Conservation (phyloP, 805 yeast species). For the Ogataea glucozyma region DNA sequence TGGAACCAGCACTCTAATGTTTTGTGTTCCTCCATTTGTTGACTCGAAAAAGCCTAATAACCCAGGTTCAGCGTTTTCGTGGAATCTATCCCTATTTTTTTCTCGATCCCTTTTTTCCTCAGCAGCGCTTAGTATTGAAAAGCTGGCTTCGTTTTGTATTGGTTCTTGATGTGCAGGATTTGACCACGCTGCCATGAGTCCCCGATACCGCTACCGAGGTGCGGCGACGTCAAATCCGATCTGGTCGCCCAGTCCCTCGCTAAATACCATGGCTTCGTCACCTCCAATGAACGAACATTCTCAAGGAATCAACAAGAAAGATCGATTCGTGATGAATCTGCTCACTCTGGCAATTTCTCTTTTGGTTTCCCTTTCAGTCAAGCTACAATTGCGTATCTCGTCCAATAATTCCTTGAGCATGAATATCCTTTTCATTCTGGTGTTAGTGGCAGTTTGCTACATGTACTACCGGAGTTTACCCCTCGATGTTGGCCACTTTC, state of each 20-base stretch:
- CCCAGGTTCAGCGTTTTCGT: no score
- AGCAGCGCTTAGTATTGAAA: slow-evolving; percentile 5
- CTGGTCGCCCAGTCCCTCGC: slow-evolving; percentile 7
- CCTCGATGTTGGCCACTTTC: slow-evolving; percentile 9
- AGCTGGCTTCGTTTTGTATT: no score
- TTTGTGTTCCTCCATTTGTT: no score
- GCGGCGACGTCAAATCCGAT: slow-evolving; percentile 6
- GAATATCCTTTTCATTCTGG: slow-evolving; percentile 11
- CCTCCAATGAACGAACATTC: background rate
- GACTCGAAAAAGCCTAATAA: no score
- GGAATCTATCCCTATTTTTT: no score
- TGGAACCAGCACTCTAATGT: no score
- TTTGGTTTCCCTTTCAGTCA: slow-evolving; percentile 17
- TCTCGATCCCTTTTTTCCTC: slow-evolving; percentile 3
- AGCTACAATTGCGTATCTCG: slow-evolving; percentile 12
- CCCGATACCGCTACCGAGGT: slow-evolving; percentile 7
- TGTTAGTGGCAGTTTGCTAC: slow-evolving; percentile 8
- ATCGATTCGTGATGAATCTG: slow-evolving; percentile 12
- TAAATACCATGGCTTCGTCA: background rate
- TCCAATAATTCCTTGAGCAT: slow-evolving; percentile 13
- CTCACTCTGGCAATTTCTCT: slow-evolving; percentile 12
- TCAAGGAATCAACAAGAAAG: slow-evolving; percentile 4
- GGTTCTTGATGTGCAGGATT: no score
- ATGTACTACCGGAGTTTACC: slow-evolving; percentile 18
- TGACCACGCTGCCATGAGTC: background rate